phyloP scores from a whole-genome alignment of 495 filamentous ascomycete species.

The Lepraria neglecta region DNA sequence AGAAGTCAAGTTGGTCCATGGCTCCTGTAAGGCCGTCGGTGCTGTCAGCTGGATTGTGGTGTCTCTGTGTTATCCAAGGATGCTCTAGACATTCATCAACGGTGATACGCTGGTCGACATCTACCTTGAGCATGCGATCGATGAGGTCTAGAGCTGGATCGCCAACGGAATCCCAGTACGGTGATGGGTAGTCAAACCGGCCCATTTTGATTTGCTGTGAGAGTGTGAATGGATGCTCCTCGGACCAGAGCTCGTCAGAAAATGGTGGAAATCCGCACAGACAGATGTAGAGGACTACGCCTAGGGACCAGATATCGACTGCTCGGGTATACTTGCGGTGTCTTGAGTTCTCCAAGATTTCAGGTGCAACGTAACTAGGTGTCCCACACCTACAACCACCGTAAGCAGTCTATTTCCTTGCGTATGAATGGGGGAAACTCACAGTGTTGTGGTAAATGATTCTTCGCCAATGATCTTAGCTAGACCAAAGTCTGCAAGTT shows the following conservation, averaged over 20 bases:
- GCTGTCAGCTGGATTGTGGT: constrained; percentile 63
- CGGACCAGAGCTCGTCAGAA: constrained; percentile 78
- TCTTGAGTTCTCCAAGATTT: constrained; percentile 74
- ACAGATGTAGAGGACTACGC: constrained; percentile 98
- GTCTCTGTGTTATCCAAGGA: constrained; percentile 69
- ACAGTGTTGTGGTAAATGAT: constrained; percentile 93
- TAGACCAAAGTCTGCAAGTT: constrained; percentile 94
- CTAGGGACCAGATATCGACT: constrained; percentile 95
- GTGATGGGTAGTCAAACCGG: constrained; percentile 88
- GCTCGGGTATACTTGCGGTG: constrained; percentile 87
- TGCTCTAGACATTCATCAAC: constrained; percentile 88
- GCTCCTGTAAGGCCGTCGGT: constrained; percentile 88
- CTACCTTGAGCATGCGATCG: constrained; percentile 86
- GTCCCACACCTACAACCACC: constrained; percentile 65
- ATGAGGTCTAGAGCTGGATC: constrained; percentile 91
- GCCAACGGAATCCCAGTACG: constrained; percentile 92
- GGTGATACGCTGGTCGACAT: constrained; percentile 74
- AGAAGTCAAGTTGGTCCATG: constrained; percentile 74
- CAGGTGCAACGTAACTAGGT: constrained; percentile 92
- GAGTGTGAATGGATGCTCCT: constrained; percentile 75
- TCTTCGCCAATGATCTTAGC: constrained; percentile 99
- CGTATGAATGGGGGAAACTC: constrained; percentile 30
- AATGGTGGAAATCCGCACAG: constrained; percentile 98
- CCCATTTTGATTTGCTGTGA: constrained; percentile 87
- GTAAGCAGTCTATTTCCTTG: constrained; percentile 12